Percentiles rank a stretch among this genome's conserved stretches.
These are phyloP conservation scores for Microthlaspi erraticum DNA, from an alignment of 345 rosid genomes.

Conservation along the genomic window DNA sequence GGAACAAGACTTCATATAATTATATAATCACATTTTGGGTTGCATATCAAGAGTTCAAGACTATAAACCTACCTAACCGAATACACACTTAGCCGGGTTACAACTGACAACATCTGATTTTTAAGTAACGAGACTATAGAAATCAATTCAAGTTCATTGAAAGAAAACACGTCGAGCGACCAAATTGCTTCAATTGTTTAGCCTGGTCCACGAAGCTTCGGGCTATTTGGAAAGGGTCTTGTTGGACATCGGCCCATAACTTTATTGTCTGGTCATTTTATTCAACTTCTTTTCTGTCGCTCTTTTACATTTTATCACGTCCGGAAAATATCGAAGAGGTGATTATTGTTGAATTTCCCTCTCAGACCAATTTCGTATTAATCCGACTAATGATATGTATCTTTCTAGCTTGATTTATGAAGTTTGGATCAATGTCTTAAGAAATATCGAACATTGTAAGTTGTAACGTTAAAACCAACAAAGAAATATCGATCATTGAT, in stretches of 20 bases:
- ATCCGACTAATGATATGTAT: background rate
- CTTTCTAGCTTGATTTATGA: background rate
- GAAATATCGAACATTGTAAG: background rate
- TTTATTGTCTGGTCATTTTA: background rate
- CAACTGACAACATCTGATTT: background rate
- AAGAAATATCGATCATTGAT: conserved; percentile 1
- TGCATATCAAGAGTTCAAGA: too few relatives aligned
- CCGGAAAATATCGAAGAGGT: background rate
- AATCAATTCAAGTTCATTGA: background rate
- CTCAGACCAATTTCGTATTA: background rate
- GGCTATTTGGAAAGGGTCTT: conserved; percentile 5
- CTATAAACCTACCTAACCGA: too few relatives aligned
- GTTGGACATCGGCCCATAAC: background rate
- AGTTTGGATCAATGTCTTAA: background rate
- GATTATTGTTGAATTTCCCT: too few relatives aligned
- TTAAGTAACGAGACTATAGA: too few relatives aligned
- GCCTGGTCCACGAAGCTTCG: background rate
- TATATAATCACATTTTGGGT: conserved; percentile 2
- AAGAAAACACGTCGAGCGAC: background rate
- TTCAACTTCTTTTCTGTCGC: background rate
- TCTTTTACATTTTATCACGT: background rate
- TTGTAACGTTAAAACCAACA: too few relatives aligned
- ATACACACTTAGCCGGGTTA: too few relatives aligned
- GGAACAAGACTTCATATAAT: background rate
- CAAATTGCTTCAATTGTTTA: conserved; percentile 7